phyloP scores from a whole-genome alignment of 768 basidiomycete genomes.

The Suillus plorans region DNA sequence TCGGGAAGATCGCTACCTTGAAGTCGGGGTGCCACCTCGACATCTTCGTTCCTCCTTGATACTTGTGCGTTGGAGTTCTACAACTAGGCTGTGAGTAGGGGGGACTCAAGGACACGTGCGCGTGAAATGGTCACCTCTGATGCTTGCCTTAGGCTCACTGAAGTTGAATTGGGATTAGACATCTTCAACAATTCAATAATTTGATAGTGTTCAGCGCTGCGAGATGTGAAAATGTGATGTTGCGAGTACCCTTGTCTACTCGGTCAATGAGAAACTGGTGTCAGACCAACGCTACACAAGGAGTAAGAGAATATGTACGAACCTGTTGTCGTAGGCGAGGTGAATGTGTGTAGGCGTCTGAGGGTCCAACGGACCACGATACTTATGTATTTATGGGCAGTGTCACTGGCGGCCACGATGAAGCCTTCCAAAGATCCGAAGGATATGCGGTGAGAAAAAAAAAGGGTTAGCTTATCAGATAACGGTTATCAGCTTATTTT shows the following conservation, averaged over 20 bases:
- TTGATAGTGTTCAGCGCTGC: not conserved
- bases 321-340: not conserved
- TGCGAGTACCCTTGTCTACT: not conserved
- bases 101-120: not conserved
- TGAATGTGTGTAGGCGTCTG: not conserved
- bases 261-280: not conserved
- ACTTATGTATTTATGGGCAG: not conserved
- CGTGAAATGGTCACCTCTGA: conserved; percentile 11
- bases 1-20: conserved; percentile 41
- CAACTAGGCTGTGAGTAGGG: not conserved
- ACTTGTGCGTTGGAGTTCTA: not conserved
- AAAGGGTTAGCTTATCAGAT: too few relatives aligned
- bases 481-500: too few relatives aligned
- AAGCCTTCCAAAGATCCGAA: not conserved
- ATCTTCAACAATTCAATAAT: not conserved
- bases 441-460: conserved; percentile 16
- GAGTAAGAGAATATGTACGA: not conserved
- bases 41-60: not conserved
- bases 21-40: not conserved
- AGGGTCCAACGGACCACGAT: not conserved
- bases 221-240: not conserved
- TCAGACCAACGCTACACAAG: not conserved
- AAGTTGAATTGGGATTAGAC: conserved; percentile 1
- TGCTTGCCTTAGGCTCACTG: conserved; percentile 4
- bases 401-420: not conserved